Evolutionary conservation across 352 stramenopile species (phyloP).

Genomic region (Pythium sukuiense): DNA sequence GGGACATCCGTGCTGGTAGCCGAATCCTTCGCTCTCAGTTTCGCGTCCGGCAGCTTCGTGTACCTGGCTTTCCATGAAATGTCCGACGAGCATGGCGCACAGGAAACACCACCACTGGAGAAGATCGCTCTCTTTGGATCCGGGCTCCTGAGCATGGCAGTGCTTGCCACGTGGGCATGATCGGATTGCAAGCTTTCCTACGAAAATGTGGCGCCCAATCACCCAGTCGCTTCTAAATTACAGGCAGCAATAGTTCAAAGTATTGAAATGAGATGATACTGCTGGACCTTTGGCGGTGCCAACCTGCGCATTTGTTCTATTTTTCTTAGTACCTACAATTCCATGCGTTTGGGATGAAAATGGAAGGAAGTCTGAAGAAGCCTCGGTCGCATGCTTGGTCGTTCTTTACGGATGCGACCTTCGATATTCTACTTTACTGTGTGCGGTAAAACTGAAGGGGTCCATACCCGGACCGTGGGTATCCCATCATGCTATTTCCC

Average conservation of each 20-base stretch:
- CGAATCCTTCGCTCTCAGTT: conserved; percentile 48
- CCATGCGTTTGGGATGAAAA: not conserved
- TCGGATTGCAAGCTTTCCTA: not conserved
- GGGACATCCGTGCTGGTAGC: conserved; percentile 40
- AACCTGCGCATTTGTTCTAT: not conserved
- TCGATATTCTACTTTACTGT: not conserved
- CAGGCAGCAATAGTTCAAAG: not conserved
- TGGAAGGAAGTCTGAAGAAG: conserved; percentile 1
- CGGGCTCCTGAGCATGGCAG: conserved; percentile 50
- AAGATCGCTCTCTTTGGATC: conserved; percentile 57
- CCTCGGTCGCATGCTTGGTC: not conserved
- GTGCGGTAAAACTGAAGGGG: too few species aligned
- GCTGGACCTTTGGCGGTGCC: not conserved
- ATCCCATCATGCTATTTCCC: not conserved
- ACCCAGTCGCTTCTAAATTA: not conserved
- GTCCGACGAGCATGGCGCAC: conserved; percentile 47
- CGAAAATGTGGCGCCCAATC: not conserved
- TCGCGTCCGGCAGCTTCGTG: conserved; percentile 66
- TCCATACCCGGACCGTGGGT: not conserved
- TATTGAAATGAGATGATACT: not conserved
- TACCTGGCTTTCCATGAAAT: conserved; percentile 71
- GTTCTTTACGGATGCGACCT: not conserved
- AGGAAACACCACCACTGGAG: conserved; percentile 39
- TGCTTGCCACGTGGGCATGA: conserved; percentile 50
- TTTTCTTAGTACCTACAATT: conserved; percentile 1